Conservation (phyloP, 2,329 filamentous ascomycete species). For the Cercospora sesami region DNA sequence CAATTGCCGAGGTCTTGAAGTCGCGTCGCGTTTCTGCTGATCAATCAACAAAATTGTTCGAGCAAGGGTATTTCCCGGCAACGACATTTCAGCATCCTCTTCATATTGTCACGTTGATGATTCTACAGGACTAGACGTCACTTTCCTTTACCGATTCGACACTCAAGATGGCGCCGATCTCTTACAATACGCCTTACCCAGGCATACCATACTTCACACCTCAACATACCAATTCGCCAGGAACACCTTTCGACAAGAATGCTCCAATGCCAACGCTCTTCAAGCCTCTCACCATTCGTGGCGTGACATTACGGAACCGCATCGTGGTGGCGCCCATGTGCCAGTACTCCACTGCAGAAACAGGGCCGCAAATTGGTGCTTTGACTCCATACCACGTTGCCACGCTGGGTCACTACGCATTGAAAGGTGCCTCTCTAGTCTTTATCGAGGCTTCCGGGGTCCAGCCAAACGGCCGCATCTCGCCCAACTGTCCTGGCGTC, state of each 20-base stretch:
- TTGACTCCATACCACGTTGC: slow-evolving; percentile 78
- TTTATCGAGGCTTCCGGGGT: slow-evolving; percentile 79
- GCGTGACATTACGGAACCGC: slow-evolving; percentile 62
- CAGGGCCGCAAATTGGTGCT: slow-evolving; percentile 56
- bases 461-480: slow-evolving; percentile 76
- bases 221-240: slow-evolving; percentile 45
- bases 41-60: neutral
- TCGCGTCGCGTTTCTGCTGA: neutral
- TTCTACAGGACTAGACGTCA: neutral
- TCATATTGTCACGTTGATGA: neutral
- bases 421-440: slow-evolving; percentile 70
- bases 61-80: neutral
- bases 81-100: neutral
- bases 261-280: slow-evolving; percentile 59
- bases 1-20: neutral
- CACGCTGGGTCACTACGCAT: slow-evolving; percentile 75
- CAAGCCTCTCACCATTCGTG: slow-evolving; percentile 56
- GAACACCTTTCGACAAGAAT: slow-evolving; percentile 48
- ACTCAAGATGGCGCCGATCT: slow-evolving; percentile 25
- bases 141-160: neutral
- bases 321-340: slow-evolving; percentile 65
- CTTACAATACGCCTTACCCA: slow-evolving; percentile 44
- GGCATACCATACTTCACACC: slow-evolving; percentile 52
- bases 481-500: slow-evolving; percentile 73
- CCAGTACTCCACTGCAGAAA: slow-evolving; percentile 65